Base-by-base conservation (phyloP, 345 rosid genomes). In the Populus ilicifolia region DNA sequence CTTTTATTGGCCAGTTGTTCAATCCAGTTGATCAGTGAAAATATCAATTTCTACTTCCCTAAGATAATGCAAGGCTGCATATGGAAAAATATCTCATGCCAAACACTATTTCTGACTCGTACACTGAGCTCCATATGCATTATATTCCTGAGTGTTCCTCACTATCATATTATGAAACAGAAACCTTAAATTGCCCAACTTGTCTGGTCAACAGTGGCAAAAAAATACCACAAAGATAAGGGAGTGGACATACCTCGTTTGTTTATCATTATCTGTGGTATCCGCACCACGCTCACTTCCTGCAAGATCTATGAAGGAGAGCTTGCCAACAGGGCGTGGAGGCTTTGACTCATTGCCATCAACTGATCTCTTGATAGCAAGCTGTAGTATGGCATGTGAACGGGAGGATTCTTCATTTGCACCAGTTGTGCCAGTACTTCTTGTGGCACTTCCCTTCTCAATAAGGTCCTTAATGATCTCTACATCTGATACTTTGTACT, bases 241-340 rank as follows among this genome's bases (percentile, higher is more conserved):
- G 13, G n/a, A 69, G 38, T 35, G 39, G 70, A 74, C 50, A 71
- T 83, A 92, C 99, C 99, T 92, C 3, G 99, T 95, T 86, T 92
- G 98, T 80, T 93, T 95, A 83, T 95, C 99, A 77, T 95, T 95
- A 84, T 95, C 99, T 35, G 99, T 95, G 71, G 99, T 93, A 84
- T 95, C 99, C 30, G 99, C 99, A 79, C 99, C 99, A 62, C 99
- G 97, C 81, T 93, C 99, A 87, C 99, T 93, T 88, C 98, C 99
- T 71, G 99, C 99, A 75, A 95, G 96, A 88, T 95, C 99, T 69
- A 95, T 95, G 81, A 95, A 95, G 71, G 99, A 95, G 61, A 93
- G 98, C 82, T 95, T 93, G 68, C 99, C 99, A 80, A 95, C 90
- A 21, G 90, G 84, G 80, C 94, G 96, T 23, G 96, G 93, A 74